Evolutionary conservation across 1,139 yeast genomes (phyloP).

Genomic region (Nakaseomyces bracarensis): DNA sequence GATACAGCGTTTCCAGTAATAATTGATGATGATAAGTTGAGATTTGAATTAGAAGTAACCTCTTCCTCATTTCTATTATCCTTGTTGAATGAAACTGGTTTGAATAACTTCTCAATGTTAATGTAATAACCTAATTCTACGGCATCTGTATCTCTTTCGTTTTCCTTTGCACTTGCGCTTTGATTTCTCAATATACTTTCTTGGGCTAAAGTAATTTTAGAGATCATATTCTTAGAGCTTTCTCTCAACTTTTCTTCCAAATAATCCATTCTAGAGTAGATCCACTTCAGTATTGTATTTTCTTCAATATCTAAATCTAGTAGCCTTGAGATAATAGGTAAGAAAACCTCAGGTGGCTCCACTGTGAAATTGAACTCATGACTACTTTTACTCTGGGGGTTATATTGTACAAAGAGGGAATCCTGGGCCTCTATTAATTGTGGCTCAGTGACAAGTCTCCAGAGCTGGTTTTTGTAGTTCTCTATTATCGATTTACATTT

Average conservation of each 20-base stretch:
- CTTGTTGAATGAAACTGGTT: slow-evolving; percentile 8
- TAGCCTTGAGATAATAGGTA: slow-evolving; percentile 49
- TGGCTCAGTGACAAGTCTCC: background rate
- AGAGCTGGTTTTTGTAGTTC: slow-evolving; percentile 46
- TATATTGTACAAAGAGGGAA: background rate
- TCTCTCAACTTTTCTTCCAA: slow-evolving; percentile 36
- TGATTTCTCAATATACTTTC: slow-evolving; percentile 30
- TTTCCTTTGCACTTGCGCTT: slow-evolving; percentile 19
- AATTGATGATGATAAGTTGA: background rate
- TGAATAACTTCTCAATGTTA: slow-evolving; percentile 20
- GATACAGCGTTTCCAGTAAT: slow-evolving; percentile 5
- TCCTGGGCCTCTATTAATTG: background rate
- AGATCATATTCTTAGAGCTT: slow-evolving; percentile 27
- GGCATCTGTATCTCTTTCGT: slow-evolving; percentile 21
- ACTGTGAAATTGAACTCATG: background rate
- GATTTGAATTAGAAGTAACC: slow-evolving; percentile 5
- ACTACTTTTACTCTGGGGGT: background rate
- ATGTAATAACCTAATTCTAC: slow-evolving; percentile 25
- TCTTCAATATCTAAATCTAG: slow-evolving; percentile 49
- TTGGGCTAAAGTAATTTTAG: slow-evolving; percentile 34
- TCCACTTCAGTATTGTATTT: slow-evolving; percentile 61
- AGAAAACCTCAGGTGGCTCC: slow-evolving; percentile 10
- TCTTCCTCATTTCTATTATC: slow-evolving; percentile 6
- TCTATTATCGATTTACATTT: slow-evolving; percentile 60
- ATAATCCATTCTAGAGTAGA: slow-evolving; percentile 39